Evolutionary conservation across 768 basidiomycete genomes (phyloP).

Genomic region (Lactarius vividus): DNA sequence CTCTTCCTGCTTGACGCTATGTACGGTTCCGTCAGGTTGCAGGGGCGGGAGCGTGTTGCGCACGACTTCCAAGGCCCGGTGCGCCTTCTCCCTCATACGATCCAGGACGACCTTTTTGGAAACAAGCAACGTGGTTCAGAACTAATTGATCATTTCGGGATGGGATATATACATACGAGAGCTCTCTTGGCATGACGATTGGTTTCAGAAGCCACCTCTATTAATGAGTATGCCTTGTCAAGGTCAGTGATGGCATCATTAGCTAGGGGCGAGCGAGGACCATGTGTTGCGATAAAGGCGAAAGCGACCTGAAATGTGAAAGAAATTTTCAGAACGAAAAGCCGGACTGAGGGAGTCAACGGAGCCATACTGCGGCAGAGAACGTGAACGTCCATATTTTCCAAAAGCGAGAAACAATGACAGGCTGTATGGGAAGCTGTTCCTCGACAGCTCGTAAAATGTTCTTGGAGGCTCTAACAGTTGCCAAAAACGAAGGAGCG

Average conservation of each 20-base stretch:
- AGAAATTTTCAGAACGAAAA: background rate
- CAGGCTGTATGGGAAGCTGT: slow-evolving; percentile 45
- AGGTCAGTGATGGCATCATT: slow-evolving; percentile 65
- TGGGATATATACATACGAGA: slow-evolving; percentile 43
- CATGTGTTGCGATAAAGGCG: slow-evolving; percentile 73
- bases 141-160: background rate
- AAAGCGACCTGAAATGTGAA: slow-evolving; percentile 46
- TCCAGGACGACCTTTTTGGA: slow-evolving; percentile 54
- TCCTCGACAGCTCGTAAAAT: slow-evolving; percentile 43
- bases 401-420: slow-evolving; percentile 52
- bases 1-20: slow-evolving; percentile 48
- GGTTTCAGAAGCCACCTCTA: slow-evolving; percentile 55
- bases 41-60: slow-evolving; percentile 34
- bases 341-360: slow-evolving; percentile 40
- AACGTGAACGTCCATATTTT: slow-evolving; percentile 58
- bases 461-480: slow-evolving; percentile 50
- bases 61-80: slow-evolving; percentile 46
- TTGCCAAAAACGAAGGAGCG: slow-evolving; percentile 48
- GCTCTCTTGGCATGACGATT: slow-evolving; percentile 66
- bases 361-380: slow-evolving; percentile 50
- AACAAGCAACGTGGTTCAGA: background rate
- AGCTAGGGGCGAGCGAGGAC: slow-evolving; percentile 67
- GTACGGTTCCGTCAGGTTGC: slow-evolving; percentile 40
- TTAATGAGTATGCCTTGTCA: slow-evolving; percentile 64
- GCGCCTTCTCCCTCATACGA: slow-evolving; percentile 64